Conservation (phyloP, 192 early-diverging fungal species). For the Dissophora globulifera region DNA sequence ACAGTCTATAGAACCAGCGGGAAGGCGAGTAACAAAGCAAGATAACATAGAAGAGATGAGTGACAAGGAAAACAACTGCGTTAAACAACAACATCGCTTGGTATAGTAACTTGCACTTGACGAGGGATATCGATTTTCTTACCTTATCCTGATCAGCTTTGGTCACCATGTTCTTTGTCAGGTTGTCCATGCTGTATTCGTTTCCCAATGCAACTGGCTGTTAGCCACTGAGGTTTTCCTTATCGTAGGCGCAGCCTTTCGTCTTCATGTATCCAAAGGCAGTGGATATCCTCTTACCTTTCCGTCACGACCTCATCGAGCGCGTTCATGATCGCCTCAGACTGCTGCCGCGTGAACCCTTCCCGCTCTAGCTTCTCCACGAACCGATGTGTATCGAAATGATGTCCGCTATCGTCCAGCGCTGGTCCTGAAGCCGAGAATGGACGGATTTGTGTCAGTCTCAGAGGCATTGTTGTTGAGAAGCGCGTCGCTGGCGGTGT, state of each 20-base stretch:
- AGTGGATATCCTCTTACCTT: constrained; percentile 55
- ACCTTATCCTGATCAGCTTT: constrained; percentile 86
- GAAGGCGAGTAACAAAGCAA: neutral
- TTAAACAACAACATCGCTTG: too few relatives aligned
- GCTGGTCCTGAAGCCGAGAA: constrained; percentile 22
- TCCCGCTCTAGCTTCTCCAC: constrained; percentile 76
- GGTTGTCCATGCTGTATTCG: constrained; percentile 70
- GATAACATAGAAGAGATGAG: neutral
- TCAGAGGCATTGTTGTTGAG: neutral
- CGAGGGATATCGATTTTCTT: too few relatives aligned
- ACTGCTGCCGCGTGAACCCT: constrained; percentile 75
- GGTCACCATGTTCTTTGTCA: constrained; percentile 75
- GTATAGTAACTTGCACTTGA: too few relatives aligned
- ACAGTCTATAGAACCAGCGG: constrained; percentile 60
- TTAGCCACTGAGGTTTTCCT: too few relatives aligned
- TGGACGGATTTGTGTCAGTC: constrained; percentile 8
- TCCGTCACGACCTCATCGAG: constrained; percentile 77
- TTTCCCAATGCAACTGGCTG: too few relatives aligned
- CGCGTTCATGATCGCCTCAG: constrained; percentile 81
- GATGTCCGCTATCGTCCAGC: constrained; percentile 30
- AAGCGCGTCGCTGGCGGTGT: neutral
- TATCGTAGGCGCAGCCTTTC: too few relatives aligned
- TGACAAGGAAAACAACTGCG: too few relatives aligned
- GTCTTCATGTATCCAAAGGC: too few relatives aligned
- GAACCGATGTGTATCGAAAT: constrained; percentile 88